Percentiles rank a stretch among this genome's conserved stretches.
These are phyloP conservation scores for Rhipidocladum racemiflorum DNA, from an alignment of 176 grass and related monocot species.

Conservation along the genomic window DNA sequence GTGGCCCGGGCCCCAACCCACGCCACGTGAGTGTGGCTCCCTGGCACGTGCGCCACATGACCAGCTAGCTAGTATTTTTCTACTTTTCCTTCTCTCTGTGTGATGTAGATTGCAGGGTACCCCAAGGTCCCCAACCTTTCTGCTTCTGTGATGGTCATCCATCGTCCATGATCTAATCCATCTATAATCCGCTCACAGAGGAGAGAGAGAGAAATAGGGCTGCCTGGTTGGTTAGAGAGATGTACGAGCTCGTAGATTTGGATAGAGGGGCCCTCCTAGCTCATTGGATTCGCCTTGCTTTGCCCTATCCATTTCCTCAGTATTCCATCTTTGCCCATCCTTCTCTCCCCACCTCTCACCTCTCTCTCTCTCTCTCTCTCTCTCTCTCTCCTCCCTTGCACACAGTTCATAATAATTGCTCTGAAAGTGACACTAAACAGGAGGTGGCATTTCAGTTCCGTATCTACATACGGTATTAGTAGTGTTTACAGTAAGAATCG, in stretches of 20 bases:
- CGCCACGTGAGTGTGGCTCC: neutral
- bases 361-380: neutral
- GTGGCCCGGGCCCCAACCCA: neutral
- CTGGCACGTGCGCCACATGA: slow-evolving; percentile 35
- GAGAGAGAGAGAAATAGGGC: neutral
- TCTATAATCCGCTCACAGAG: neutral
- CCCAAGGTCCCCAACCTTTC: no score
- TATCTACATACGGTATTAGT: neutral
- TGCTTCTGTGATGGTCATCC: no score
- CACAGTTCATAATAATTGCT: neutral
- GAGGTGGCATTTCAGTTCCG: neutral
- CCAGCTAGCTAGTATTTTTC: neutral
- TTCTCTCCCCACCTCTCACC: neutral
- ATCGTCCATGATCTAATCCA: neutral
- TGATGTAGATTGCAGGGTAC: no score
- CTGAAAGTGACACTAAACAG: neutral
- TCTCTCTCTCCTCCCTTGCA: neutral
- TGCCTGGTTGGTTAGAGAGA: neutral
- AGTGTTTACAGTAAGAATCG: no score
- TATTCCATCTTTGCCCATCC: neutral
- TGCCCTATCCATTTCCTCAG: neutral
- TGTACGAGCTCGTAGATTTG: neutral
- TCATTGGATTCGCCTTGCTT: neutral
- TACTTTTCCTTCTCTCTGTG: no score
- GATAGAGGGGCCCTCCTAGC: neutral